These are phyloP conservation scores for Pelargonium citronellum DNA, from an alignment of 441 rosid species.

Conservation along the genomic window DNA sequence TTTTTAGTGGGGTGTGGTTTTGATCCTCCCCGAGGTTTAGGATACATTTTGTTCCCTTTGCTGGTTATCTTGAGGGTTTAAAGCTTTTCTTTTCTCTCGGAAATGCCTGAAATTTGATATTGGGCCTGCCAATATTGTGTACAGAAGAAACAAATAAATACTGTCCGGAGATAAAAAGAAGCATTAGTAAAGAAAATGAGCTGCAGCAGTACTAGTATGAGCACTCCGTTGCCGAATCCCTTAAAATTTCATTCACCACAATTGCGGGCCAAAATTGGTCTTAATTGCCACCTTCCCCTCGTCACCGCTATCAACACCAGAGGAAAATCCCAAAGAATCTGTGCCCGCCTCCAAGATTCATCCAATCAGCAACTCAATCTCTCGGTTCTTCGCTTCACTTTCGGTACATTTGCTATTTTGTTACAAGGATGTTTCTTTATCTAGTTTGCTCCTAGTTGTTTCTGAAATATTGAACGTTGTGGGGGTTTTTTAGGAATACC, in stretches of 20 bases:
- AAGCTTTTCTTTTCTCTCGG: too few relatives aligned
- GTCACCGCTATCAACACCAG: slow-evolving; percentile 5
- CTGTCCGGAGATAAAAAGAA: too few relatives aligned
- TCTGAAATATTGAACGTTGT: background rate
- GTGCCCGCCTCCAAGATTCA: slow-evolving; percentile 4
- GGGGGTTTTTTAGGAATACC: slow-evolving; percentile 48
- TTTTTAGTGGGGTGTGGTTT: too few relatives aligned
- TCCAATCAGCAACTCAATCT: slow-evolving; percentile 46
- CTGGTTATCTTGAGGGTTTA: too few relatives aligned
- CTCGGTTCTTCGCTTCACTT: slow-evolving; percentile 85
- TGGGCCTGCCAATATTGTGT: too few relatives aligned
- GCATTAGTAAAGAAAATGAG: background rate
- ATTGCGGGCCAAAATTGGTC: background rate
- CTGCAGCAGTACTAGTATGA: background rate
- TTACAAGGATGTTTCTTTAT: background rate
- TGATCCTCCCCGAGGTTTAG: too few relatives aligned
- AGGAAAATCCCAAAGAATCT: background rate
- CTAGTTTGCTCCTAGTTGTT: background rate
- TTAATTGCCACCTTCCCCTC: background rate
- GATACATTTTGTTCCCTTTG: too few relatives aligned
- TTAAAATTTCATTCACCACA: background rate
- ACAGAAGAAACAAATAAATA: too few relatives aligned
- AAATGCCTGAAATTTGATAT: too few relatives aligned
- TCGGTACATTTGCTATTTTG: slow-evolving; percentile 37
- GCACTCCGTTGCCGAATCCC: background rate